These are phyloP conservation scores for Tephrocybe sp. DNA, from an alignment of 768 basidiomycete genomes.

Conservation along the genomic window DNA sequence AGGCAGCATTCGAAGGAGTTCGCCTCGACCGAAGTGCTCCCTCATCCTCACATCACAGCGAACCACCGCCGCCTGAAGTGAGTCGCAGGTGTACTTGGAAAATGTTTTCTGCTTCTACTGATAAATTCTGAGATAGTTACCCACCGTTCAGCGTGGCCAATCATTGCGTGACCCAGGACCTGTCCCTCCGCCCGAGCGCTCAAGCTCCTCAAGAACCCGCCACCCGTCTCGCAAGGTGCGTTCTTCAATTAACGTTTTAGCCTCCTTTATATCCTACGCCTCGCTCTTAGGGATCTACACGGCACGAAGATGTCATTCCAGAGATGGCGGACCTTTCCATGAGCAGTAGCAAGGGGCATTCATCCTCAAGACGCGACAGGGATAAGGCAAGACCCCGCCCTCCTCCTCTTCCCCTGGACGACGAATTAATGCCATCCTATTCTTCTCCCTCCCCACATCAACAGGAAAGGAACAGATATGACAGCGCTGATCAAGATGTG, in stretches of 20 bases:
- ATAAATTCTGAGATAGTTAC: background rate
- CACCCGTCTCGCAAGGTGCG: constrained; percentile 13
- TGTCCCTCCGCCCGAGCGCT: constrained; percentile 9
- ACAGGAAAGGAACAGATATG: background rate
- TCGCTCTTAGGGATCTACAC: constrained; percentile 5
- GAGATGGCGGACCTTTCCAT: constrained; percentile 6
- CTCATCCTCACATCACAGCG: constrained; percentile 8
- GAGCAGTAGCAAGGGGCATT: constrained; percentile 4
- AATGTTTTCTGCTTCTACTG: background rate
- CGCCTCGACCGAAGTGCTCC: constrained; percentile 10
- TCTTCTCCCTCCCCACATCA: background rate
- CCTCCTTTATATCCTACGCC: background rate
- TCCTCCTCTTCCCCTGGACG: background rate
- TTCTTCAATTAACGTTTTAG: background rate
- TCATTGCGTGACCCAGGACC: constrained; percentile 14
- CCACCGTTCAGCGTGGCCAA: constrained; percentile 10
- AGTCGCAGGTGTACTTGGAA: background rate
- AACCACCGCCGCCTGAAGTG: constrained; percentile 8
- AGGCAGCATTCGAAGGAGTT: constrained; percentile 13
- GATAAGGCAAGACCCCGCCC: constrained; percentile 7
- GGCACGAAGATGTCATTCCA: constrained; percentile 7
- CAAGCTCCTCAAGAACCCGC: constrained; percentile 6
- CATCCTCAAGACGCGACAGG: constrained; percentile 7
- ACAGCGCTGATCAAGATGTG: background rate
- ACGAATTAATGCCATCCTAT: background rate